Conservation (phyloP, 1,284 basidiomycete genomes). For the Vanrija humicola region DNA sequence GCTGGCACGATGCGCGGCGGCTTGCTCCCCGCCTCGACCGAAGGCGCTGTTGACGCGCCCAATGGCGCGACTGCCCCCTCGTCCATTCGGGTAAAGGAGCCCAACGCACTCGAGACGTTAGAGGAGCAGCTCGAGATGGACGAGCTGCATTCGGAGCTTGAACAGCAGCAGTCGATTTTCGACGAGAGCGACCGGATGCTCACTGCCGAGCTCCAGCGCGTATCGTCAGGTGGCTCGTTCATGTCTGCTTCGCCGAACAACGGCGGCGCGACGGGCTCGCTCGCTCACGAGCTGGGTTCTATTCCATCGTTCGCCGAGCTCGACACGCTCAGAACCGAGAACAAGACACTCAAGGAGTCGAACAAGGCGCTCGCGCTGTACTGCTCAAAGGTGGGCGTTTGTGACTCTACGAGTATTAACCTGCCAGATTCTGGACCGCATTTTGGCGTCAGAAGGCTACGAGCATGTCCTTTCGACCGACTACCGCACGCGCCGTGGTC, state of each 20-base stretch:
- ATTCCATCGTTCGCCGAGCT: constrained; percentile 62
- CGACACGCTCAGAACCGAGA: constrained; percentile 69
- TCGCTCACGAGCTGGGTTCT: constrained; percentile 77
- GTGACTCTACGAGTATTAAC: no score
- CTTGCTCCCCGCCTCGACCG: background rate
- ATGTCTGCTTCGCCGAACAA: constrained; percentile 36
- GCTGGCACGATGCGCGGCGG: constrained; percentile 69
- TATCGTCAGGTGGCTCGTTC: constrained; percentile 15
- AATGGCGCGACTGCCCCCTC: background rate
- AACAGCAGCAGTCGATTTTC: constrained; percentile 16
- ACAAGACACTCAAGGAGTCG: constrained; percentile 85
- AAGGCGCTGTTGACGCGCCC: background rate
- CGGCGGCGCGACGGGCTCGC: background rate
- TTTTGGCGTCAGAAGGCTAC: constrained; percentile 87
- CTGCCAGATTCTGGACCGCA: constrained; percentile 75
- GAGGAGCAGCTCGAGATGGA: constrained; percentile 42
- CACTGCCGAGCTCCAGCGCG: background rate
- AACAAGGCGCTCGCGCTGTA: constrained; percentile 92
- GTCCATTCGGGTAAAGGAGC: constrained; percentile 3
- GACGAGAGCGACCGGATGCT: constrained; percentile 28
- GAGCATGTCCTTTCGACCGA: constrained; percentile 87
- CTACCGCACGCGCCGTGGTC: constrained; percentile 55
- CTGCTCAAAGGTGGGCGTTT: constrained; percentile 75
- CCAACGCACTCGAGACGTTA: constrained; percentile 22
- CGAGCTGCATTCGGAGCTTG: constrained; percentile 34